These are phyloP conservation scores for Malassezia furfur DNA, from an alignment of 1,284 basidiomycete species.

Conservation along the genomic window DNA sequence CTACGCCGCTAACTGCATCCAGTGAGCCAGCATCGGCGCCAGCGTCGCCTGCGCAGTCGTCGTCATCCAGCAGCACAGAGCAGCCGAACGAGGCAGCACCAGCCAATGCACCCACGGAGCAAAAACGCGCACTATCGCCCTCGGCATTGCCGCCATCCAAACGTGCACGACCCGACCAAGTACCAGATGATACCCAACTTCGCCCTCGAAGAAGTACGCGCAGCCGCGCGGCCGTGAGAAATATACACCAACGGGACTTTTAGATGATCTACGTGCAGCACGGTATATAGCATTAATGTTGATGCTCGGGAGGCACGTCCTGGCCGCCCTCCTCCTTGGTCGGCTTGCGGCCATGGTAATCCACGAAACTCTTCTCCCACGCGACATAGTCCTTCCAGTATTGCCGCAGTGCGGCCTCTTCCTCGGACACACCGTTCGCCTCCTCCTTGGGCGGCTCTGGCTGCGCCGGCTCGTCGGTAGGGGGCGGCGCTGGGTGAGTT, in stretches of 20 bases:
- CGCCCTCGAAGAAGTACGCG: too few relatives aligned
- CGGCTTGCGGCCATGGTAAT: slow-evolving; percentile 41
- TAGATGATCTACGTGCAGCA: not conserved
- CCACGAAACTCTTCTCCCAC: slow-evolving; percentile 40
- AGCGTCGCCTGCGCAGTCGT: too few relatives aligned
- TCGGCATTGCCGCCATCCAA: too few relatives aligned
- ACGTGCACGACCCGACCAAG: too few relatives aligned
- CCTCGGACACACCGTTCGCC: slow-evolving; percentile 20
- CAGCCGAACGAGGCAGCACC: too few relatives aligned
- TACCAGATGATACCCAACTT: too few relatives aligned
- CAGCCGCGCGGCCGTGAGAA: too few relatives aligned
- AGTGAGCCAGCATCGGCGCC: too few relatives aligned
- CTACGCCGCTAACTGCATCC: too few relatives aligned
- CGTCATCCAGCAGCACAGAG: too few relatives aligned
- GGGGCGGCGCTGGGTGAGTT: slow-evolving; percentile 3
- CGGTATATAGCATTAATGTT: slow-evolving; percentile 12
- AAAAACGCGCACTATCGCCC: too few relatives aligned
- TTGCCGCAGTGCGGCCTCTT: slow-evolving; percentile 29
- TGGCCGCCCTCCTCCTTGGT: slow-evolving; percentile 43
- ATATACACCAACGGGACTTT: not conserved
- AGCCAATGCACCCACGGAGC: too few relatives aligned
- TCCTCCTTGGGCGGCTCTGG: slow-evolving; percentile 8
- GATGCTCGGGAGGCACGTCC: slow-evolving; percentile 38
- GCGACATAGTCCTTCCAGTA: slow-evolving; percentile 46
- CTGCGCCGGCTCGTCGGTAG: slow-evolving; percentile 6